These are phyloP conservation scores for Rhododendron henanense DNA, from an alignment of 148 eudicot species.

Conservation along the genomic window DNA sequence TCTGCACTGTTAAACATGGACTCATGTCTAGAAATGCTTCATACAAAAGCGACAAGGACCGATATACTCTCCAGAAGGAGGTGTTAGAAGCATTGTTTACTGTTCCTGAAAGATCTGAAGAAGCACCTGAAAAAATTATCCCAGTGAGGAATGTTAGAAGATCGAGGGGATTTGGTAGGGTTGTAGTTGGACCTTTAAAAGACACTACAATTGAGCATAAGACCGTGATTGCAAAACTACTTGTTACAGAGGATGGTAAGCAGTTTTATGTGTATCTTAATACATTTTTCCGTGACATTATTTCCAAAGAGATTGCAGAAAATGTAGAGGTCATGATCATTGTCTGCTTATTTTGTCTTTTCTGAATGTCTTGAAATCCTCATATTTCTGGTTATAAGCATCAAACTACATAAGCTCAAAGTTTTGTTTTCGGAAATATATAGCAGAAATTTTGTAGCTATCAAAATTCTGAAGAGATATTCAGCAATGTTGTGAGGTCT, in stretches of 20 bases:
- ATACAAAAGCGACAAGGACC: constrained; percentile 28
- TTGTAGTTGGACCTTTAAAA: constrained; percentile 38
- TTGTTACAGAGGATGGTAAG: constrained; percentile 40
- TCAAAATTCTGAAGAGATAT: not conserved
- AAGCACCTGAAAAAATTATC: constrained; percentile 20
- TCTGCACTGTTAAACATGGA: constrained; percentile 13
- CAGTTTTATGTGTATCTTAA: not conserved
- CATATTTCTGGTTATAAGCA: constrained; percentile 1
- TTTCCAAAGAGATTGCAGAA: not conserved
- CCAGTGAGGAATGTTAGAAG: constrained; percentile 16
- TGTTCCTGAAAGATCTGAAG: constrained; percentile 46
- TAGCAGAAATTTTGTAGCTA: not conserved
- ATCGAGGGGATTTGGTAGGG: constrained; percentile 36
- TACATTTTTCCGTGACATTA: not conserved
- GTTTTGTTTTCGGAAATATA: not conserved
- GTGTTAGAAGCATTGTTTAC: constrained; percentile 54
- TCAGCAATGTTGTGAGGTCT: not conserved
- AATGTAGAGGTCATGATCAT: not conserved
- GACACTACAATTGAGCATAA: constrained; percentile 31
- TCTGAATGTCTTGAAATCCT: constrained; percentile 6
- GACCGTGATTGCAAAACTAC: constrained; percentile 35
- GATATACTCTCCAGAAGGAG: constrained; percentile 44
- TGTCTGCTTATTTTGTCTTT: constrained; percentile 4
- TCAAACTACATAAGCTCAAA: not conserved
- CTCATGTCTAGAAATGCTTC: constrained; percentile 15